Percentiles rank a stretch among this genome's conserved stretches.
Evolutionary conservation across 164 flowering plant genomes (phyloP).

Genomic region (Tinospora cordifolia): DNA sequence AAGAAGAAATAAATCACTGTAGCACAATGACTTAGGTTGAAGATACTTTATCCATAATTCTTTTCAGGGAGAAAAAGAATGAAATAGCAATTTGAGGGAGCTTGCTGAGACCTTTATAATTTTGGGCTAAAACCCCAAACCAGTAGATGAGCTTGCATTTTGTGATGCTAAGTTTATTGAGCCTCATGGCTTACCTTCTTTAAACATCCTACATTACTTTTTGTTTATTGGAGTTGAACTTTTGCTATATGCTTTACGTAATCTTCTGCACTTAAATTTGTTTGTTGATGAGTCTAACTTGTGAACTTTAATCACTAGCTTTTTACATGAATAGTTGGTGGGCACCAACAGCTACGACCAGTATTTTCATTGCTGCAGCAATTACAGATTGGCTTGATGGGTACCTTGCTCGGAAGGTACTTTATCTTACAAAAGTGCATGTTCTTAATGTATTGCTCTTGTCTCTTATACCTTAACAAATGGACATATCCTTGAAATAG

Average conservation of each 20-base stretch:
- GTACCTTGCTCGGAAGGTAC: slow-evolving; percentile 85
- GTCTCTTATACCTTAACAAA: background rate
- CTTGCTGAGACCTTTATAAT: too few species aligned
- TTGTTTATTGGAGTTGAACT: too few species aligned
- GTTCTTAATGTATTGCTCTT: background rate
- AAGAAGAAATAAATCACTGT: too few species aligned
- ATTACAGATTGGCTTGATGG: slow-evolving; percentile 99
- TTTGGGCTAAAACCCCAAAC: too few species aligned
- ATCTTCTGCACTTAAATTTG: background rate
- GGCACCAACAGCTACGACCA: slow-evolving; percentile 75
- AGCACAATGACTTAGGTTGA: too few species aligned
- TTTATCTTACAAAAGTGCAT: background rate
- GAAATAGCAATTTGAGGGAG: too few species aligned
- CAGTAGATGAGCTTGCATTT: too few species aligned
- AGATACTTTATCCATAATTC: too few species aligned
- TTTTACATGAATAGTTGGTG: slow-evolving; percentile 70
- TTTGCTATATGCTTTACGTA: background rate
- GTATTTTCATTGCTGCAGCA: slow-evolving; percentile 85
- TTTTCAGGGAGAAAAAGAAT: too few species aligned
- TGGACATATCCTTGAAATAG: background rate
- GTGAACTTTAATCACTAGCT: slow-evolving; percentile 33
- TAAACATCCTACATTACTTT: too few species aligned
- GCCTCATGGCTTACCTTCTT: too few species aligned
- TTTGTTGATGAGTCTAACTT: slow-evolving; percentile 16
- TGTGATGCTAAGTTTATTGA: too few species aligned